Base-by-base conservation (phyloP, 495 filamentous ascomycete genomes). In the Hypomontagnella submonticulosa region DNA sequence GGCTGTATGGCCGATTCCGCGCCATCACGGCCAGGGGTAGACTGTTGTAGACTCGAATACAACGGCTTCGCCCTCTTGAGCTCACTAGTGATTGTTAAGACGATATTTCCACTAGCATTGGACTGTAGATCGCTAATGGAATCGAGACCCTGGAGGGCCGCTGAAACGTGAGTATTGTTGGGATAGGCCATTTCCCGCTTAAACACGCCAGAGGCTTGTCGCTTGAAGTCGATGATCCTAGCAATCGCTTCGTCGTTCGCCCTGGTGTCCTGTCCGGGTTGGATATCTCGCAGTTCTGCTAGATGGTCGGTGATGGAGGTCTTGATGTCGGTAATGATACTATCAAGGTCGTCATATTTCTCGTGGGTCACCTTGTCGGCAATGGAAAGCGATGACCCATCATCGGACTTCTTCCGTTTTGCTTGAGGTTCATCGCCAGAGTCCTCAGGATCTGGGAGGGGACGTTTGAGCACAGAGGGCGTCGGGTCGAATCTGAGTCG, bases 11-110 rank as follows among this genome's bases (percentile, higher is more conserved):
- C 60, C 1, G 73, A 73, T 16, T 69, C 67, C 0, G 47, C 44
- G 15, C 66, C 63, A 33, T 75, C 75, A 12, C 77, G 69, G 20
- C 77, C 71, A 42, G 79, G 74, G n/a, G 80, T 76, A 13, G 79
- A 78, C 49, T 83, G 81, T 63, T 89, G 89, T 20, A 93, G 76
- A 75, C 92, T 96, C 11, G 92, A 92, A 74, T 92, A 97, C 12
- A 97, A 80, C 53, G 94, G 91, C 66, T 87, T 90, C 11, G 88
- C 81, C 32, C 85, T 87, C 27, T 86, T 83, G n/a, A 88, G 87
- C 47, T 88, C 87, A 33, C 87, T 88, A 52, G 86, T 89, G 1
- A 95, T 78, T 0, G 90, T 92, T 61, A 96, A 76, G 1, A 92
- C 88, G 19, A 85, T 74, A 42, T 84, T 84, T 33, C 83, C 83